Base-by-base conservation (phyloP, 2,329 filamentous ascomycete genomes). In the Penicillium frequentans region DNA sequence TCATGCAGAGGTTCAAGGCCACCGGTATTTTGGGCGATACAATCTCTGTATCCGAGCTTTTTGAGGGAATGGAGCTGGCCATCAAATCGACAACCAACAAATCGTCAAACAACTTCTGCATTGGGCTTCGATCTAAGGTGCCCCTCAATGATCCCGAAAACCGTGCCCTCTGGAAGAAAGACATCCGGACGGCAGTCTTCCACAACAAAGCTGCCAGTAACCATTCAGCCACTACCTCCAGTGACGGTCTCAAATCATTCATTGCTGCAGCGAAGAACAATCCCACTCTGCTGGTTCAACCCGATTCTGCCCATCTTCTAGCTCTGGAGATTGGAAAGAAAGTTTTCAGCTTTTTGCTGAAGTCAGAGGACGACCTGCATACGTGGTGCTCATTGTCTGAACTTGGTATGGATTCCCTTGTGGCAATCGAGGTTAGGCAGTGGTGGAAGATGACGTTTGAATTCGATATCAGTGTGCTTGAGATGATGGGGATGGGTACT, bases 361-460 rank as follows among this genome's bases (percentile, higher is more conserved):
- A 55, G 55, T 57, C 57, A 10, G 54, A 54, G 24, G 66, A 62
- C 19, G 64, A 67, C 3, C 59, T 69, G 11, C 61, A 64, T 29
- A 55, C 55, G 3, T 58, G 55, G 21, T 62, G 54, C 42, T 56
- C 64, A 1, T 43, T 72, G 21, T 51, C 57, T 50, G 64, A 59
- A 3, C 55, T 68, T 16, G 67, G 64, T 14, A 60, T 71, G 42
- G 70, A 73, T 48, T 72, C 69, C 1, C 59, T 73, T 13, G 62
- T 68, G 37, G 67, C 66, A 1, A 64, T 72, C 23, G 69, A 73
- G 51, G 50, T 73, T 11, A 60, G 65, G 16, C 64, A 63, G 26
- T 71, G 69, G 68, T 61, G 66, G 49, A 56, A 60, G 14, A 21
- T 51, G 7, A 57, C 31, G 3, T 59, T 65, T 6, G 55, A 45